Evolutionary conservation across 495 filamentous ascomycete genomes (phyloP).

Genomic region (Bacidia rubella): DNA sequence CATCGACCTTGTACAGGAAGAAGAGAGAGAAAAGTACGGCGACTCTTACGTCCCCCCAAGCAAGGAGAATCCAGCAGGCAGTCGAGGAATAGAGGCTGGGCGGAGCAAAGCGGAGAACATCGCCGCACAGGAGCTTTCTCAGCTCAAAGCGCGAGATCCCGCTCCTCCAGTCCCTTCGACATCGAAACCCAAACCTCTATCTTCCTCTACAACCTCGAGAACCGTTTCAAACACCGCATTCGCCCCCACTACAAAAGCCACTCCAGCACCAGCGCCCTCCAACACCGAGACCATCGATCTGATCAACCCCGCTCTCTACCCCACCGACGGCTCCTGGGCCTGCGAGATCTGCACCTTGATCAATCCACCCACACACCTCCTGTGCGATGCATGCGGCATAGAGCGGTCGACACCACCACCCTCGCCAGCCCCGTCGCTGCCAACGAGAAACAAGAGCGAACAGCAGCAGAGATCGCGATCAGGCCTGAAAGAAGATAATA

Average conservation of each 20-base stretch:
- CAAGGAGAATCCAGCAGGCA: conserved; percentile 45
- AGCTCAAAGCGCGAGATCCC: conserved; percentile 1
- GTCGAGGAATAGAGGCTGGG: conserved; percentile 16
- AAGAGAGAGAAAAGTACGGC: conserved; percentile 64
- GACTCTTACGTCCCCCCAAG: conserved; percentile 50
- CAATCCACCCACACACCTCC: conserved; percentile 54
- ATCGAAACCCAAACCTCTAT: conserved; percentile 13
- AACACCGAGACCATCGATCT: conserved; percentile 5
- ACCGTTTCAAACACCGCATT: too few relatives aligned
- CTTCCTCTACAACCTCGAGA: conserved; percentile 4
- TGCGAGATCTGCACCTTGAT: conserved; percentile 74
- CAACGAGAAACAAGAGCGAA: background rate
- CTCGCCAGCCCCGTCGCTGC: conserved; percentile 5
- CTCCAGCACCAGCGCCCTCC: background rate
- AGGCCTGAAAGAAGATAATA: conserved; percentile 11
- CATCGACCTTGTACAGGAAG: conserved; percentile 74
- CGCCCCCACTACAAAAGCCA: conserved; percentile 9
- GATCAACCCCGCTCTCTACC: conserved; percentile 8
- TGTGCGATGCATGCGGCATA: conserved; percentile 65
- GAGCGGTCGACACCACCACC: conserved; percentile 39
- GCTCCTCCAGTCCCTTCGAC: conserved; percentile 10
- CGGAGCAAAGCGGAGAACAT: conserved; percentile 3
- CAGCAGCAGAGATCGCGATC: background rate
- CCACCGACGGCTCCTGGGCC: conserved; percentile 42
- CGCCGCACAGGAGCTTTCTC: background rate